phyloP scores from a whole-genome alignment of 1,284 basidiomycete species.

The Phellinidium pouzarii region DNA sequence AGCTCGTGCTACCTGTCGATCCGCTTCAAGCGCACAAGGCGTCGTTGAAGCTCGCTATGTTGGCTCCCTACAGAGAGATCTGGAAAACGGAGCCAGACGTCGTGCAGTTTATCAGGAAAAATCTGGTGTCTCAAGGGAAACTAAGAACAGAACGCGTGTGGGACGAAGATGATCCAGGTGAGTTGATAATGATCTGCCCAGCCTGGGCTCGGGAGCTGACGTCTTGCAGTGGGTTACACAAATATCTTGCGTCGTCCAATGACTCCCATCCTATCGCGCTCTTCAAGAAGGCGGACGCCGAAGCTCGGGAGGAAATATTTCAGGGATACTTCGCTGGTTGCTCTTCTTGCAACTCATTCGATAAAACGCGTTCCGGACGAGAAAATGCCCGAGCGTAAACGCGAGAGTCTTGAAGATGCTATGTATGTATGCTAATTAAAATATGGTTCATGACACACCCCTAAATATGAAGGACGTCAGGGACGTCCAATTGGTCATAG shows the following conservation, averaged over 20 bases:
- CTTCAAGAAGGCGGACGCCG: constrained; percentile 35
- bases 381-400: constrained; percentile 22
- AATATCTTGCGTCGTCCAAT: constrained; percentile 28
- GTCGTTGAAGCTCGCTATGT: constrained; percentile 27
- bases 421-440: constrained; percentile 24
- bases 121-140: neutral
- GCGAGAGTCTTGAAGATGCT: constrained; percentile 27
- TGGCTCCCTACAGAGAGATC: constrained; percentile 39
- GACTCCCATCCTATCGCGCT: constrained; percentile 35
- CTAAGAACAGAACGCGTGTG: neutral
- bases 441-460: neutral
- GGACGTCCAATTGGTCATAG: constrained; percentile 29
- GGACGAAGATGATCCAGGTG: constrained; percentile 9
- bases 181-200: neutral
- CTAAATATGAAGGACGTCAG: constrained; percentile 22
- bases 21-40: constrained; percentile 39
- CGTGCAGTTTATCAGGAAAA: neutral
- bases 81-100: neutral
- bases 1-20: constrained; percentile 42
- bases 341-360: neutral
- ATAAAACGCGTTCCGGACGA: constrained; percentile 23
- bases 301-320: constrained; percentile 22
- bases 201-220: neutral
- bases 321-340: neutral
- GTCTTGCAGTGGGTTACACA: constrained; percentile 22